Conservation (phyloP, 1,284 basidiomycete species). For the Leccinum subfulvum region DNA sequence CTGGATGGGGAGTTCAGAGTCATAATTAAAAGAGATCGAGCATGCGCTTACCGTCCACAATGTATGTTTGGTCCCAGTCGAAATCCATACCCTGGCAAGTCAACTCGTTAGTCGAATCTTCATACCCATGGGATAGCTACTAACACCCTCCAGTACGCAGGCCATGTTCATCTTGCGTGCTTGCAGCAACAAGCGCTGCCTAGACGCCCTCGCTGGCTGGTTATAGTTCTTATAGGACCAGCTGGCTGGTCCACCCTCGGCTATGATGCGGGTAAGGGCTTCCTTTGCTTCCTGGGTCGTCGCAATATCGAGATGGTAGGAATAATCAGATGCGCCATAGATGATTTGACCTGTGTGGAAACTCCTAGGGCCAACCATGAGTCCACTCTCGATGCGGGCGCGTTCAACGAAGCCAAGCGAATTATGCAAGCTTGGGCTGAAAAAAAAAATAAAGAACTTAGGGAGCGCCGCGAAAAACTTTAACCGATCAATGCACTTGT, state of each 20-base stretch:
- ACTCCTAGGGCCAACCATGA: conserved; percentile 65
- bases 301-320: conserved; percentile 60
- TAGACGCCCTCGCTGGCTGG: conserved; percentile 64
- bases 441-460: conserved; percentile 3
- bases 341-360: conserved; percentile 67
- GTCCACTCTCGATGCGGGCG: conserved; percentile 63
- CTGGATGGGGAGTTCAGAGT: conserved; percentile 35
- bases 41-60: conserved; percentile 56
- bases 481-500: conserved; percentile 51
- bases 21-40: background rate
- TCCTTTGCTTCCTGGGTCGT: conserved; percentile 60
- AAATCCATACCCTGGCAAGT: conserved; percentile 59
- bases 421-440: conserved; percentile 62
- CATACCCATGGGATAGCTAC: conserved; percentile 6
- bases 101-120: conserved; percentile 3
- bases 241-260: conserved; percentile 61
- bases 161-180: conserved; percentile 65
- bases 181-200: conserved; percentile 62
- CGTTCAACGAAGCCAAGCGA: conserved; percentile 63
- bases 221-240: conserved; percentile 80
- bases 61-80: conserved; percentile 74
- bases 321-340: conserved; percentile 56
- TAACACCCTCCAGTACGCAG: conserved; percentile 53
- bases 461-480: background rate
- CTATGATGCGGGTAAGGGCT: conserved; percentile 65